These are phyloP conservation scores for Alternaria arborescens DNA, from an alignment of 2,329 filamentous ascomycete genomes.

Conservation along the genomic window DNA sequence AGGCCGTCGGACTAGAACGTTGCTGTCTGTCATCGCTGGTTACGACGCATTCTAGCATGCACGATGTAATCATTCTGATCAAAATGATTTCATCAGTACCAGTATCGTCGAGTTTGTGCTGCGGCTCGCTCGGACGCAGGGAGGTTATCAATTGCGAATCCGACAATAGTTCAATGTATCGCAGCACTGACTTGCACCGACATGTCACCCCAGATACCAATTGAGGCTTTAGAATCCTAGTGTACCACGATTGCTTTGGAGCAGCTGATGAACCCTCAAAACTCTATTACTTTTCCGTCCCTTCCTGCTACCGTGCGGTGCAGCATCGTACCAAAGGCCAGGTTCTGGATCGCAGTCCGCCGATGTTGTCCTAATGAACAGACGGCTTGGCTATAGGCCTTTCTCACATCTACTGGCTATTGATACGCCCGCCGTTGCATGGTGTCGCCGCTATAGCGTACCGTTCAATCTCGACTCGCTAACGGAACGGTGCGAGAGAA, in stretches of 20 bases:
- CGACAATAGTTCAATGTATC: not conserved
- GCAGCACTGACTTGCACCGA: not conserved
- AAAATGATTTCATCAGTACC: constrained; percentile 3
- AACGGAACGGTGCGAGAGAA: constrained; percentile 13
- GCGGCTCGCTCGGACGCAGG: constrained; percentile 1
- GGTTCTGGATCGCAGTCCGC: constrained; percentile 4
- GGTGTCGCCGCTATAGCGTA: constrained; percentile 7
- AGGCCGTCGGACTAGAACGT: constrained; percentile 2
- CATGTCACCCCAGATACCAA: not conserved
- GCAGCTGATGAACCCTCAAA: constrained; percentile 6
- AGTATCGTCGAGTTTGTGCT: not conserved
- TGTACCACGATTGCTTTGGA: constrained; percentile 2
- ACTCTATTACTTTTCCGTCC: constrained; percentile 1
- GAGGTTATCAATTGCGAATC: not conserved
- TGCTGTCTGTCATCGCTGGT: not conserved
- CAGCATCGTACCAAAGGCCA: not conserved
- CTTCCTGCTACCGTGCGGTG: not conserved
- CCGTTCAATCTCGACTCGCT: constrained; percentile 3
- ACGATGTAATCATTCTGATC: not conserved
- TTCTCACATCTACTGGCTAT: not conserved
- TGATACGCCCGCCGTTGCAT: constrained; percentile 2
- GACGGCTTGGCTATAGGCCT: not conserved
- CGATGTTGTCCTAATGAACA: constrained; percentile 1
- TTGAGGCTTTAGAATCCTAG: constrained; percentile 10
- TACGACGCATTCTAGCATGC: not conserved